Evolutionary conservation across 2,329 filamentous ascomycete genomes (phyloP).

Genomic region (Aspergillus melleus): DNA sequence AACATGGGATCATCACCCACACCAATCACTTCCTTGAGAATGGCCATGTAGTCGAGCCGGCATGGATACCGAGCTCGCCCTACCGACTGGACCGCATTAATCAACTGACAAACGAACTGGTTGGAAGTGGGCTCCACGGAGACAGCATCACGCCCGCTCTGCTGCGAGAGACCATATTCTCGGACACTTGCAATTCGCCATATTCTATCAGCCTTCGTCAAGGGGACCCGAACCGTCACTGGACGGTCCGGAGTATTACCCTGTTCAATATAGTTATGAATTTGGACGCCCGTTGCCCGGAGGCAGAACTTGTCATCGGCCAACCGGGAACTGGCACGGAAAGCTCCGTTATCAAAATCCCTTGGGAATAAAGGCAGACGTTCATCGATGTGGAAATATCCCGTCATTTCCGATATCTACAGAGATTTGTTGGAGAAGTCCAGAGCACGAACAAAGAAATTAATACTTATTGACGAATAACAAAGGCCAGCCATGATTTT

Average conservation of each 20-base stretch:
- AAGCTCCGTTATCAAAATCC: constrained; percentile 27
- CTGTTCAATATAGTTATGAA: constrained; percentile 42
- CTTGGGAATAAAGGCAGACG: constrained; percentile 16
- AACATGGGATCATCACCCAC: constrained; percentile 39
- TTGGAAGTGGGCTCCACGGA: constrained; percentile 18
- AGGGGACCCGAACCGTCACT: constrained; percentile 27
- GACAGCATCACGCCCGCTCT: constrained; percentile 22
- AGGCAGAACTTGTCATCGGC: constrained; percentile 39
- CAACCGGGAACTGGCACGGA: constrained; percentile 29
- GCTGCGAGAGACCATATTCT: constrained; percentile 36
- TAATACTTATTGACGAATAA: background rate
- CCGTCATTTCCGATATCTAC: background rate
- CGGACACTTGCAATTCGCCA: constrained; percentile 37
- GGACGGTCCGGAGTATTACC: constrained; percentile 31
- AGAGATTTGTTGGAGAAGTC: background rate
- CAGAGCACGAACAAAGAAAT: background rate
- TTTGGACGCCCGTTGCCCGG: constrained; percentile 22
- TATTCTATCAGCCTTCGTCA: constrained; percentile 36
- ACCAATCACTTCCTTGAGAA: constrained; percentile 48
- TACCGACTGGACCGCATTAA: constrained; percentile 30
- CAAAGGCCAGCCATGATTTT: background rate
- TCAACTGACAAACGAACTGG: constrained; percentile 27
- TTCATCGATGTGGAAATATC: background rate
- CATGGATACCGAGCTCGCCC: constrained; percentile 34
- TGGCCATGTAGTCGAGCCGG: constrained; percentile 31